Evolutionary conservation across 495 filamentous ascomycete species (phyloP).

Genomic region (Penicillium pulvis): DNA sequence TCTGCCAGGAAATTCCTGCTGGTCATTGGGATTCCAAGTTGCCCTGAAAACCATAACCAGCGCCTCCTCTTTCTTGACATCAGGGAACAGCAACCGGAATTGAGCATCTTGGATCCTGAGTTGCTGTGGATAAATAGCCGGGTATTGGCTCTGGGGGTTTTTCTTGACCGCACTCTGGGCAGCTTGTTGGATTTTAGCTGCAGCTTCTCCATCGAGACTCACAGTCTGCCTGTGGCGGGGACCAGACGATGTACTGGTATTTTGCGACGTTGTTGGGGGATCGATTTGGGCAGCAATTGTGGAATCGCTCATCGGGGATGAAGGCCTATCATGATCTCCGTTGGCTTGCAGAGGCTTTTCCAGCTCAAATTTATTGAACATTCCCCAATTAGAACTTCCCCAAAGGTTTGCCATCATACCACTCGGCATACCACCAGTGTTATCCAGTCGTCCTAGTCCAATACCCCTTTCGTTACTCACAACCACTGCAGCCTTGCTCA

Average conservation of each 20-base stretch:
- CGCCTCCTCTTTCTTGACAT: constrained; percentile 70
- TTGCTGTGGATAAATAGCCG: constrained; percentile 77
- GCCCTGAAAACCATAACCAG: constrained; percentile 78
- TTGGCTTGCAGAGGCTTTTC: constrained; percentile 54
- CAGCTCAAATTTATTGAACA: constrained; percentile 64
- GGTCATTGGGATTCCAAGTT: constrained; percentile 73
- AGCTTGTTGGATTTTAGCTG: constrained; percentile 45
- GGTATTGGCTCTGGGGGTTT: constrained; percentile 63
- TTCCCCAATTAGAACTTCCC: constrained; percentile 84
- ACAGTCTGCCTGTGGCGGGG: constrained; percentile 74
- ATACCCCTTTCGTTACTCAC: constrained; percentile 75
- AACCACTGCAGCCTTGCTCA: constrained; percentile 84
- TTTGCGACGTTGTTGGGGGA: not conserved
- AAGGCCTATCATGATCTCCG: constrained; percentile 28
- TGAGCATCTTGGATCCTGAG: constrained; percentile 89
- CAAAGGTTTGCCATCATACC: constrained; percentile 90
- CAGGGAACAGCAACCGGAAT: constrained; percentile 87
- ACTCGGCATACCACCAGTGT: constrained; percentile 70
- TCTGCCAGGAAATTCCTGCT: constrained; percentile 81
- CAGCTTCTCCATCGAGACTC: constrained; percentile 65
- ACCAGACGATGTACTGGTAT: constrained; percentile 10
- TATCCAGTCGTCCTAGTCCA: constrained; percentile 58
- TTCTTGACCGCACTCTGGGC: constrained; percentile 37
- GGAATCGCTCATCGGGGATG: constrained; percentile 35
- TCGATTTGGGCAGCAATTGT: constrained; percentile 25